Base-by-base conservation (phyloP, 495 filamentous ascomycete species). In the Xylaria longipes region DNA sequence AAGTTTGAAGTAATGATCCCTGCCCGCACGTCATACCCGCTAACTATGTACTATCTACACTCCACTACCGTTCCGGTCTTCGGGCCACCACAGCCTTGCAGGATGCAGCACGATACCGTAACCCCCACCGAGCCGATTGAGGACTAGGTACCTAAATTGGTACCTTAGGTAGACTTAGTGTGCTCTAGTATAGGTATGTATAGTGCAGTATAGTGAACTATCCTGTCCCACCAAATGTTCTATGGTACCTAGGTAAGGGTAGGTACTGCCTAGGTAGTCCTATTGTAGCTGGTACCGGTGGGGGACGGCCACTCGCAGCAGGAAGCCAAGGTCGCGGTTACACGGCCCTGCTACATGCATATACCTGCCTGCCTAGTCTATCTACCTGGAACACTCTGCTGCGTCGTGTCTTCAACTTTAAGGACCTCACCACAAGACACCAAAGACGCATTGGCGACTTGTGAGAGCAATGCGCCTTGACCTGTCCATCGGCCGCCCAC, bases 391-490 rank as follows among this genome's bases (percentile, higher is more conserved):
- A 17, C 65, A 22, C 20, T 22, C 52, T 60, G 15, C 46, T 69
- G 66, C 66, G 15, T 69, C 50, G 52, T 60, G 52, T 58, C 54
- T 69, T 60, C 48, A 50, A 41, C 25, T 31, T 43, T 39, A 7
- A 54, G 25, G 3, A 37, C 27, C 37, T 15, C 66, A 46, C 52
- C 39, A 68, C 22, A 58, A 46, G 25, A 57, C 17, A 45, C 35
- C 58, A 17, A 54, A 45, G 52, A 66, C 61, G 52, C 62, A 65
- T 71, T 50, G 65, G 69, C 69, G 69, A 66, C 46, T 33, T 29
- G 66, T 27, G 70, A 74, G 41, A 77, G 75, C 66, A 67, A 79
- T 79, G 77, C 73, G 52, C 73, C 56, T 66, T 71, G 69, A 71
- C 46, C 50, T 45, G 29, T 73, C 65, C n/a, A 56, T 65, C 65